Percentiles rank a stretch among this genome's conserved stretches.
Evolutionary conservation across 441 rosid species (phyloP).

Genomic region (Raphanus hybrid): DNA sequence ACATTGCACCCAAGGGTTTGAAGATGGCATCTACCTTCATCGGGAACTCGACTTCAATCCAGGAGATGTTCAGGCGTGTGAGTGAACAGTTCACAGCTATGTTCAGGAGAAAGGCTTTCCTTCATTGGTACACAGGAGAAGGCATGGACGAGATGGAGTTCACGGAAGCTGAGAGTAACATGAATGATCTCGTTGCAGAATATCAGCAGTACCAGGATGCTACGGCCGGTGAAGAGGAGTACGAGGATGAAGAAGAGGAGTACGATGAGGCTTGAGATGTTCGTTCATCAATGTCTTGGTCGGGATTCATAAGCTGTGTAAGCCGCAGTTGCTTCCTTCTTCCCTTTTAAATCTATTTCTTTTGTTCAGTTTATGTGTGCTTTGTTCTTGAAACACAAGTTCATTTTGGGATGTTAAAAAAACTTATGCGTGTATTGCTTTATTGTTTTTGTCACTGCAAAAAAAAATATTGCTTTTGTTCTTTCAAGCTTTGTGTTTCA

Average conservation of each 20-base stretch:
- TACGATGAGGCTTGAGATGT: constrained; percentile 34
- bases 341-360: neutral
- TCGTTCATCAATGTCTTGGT: neutral
- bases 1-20: constrained; percentile 72
- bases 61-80: constrained; percentile 78
- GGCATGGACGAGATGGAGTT: constrained; percentile 83
- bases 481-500: constrained; percentile 11
- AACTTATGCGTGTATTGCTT: constrained; percentile 38
- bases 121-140: constrained; percentile 81
- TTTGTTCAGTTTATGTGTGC: constrained; percentile 26
- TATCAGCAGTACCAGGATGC: constrained; percentile 74
- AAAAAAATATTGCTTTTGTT: constrained; percentile 33
- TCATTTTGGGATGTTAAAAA: constrained; percentile 26
- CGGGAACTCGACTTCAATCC: constrained; percentile 77
- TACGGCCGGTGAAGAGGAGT: constrained; percentile 52
- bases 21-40: constrained; percentile 70
- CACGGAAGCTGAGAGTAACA: constrained; percentile 75
- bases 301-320: constrained; percentile 35
- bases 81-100: constrained; percentile 76
- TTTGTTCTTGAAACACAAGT: constrained; percentile 30
- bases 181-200: constrained; percentile 76
- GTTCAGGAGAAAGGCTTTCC: constrained; percentile 81
- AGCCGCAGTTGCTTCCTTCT: constrained; percentile 36
- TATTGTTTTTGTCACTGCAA: constrained; percentile 37
- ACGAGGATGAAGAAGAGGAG: constrained; percentile 56